phyloP scores from a whole-genome alignment of 2,329 filamentous ascomycete genomes.

The Sporothrix pseudoabietina region DNA sequence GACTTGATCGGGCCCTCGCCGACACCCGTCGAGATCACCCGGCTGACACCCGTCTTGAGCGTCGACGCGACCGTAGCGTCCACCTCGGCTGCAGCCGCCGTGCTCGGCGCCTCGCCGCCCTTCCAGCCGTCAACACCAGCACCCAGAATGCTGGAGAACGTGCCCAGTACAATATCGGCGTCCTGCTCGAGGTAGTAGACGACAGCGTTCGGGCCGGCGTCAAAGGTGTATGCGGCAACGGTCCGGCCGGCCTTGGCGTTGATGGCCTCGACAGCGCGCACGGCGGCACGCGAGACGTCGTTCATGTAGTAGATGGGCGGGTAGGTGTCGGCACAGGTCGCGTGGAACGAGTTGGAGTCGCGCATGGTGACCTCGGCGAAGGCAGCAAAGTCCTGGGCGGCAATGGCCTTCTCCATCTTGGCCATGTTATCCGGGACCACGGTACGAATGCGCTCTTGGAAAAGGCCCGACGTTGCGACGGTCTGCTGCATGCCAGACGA shows the following conservation, averaged over 20 bases:
- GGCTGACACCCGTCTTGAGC: conserved; percentile 77
- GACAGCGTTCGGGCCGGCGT: conserved; percentile 94
- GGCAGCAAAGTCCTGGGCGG: conserved; percentile 71
- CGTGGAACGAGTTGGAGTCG: conserved; percentile 96
- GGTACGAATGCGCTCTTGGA: conserved; percentile 70
- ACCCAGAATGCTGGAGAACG: conserved; percentile 69
- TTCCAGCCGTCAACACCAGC: conserved; percentile 72
- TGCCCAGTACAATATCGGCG: conserved; percentile 70
- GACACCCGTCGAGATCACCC: conserved; percentile 88
- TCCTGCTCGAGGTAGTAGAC: conserved; percentile 91
- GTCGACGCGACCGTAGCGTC: conserved; percentile 66
- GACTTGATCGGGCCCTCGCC: conserved; percentile 85
- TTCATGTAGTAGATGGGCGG: conserved; percentile 99
- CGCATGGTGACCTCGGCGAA: conserved; percentile 94
- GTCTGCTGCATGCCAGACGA: conserved; percentile 98
- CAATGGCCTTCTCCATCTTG: conserved; percentile 38
- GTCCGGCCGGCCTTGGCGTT: conserved; percentile 77
- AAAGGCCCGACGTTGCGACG: conserved; percentile 86
- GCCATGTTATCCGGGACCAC: conserved; percentile 59
- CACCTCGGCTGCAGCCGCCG: conserved; percentile 56
- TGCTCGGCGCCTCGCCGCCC: conserved; percentile 54
- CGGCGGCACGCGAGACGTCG: conserved; percentile 83
- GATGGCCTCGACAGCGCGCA: conserved; percentile 85
- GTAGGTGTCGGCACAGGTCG: conserved; percentile 89
- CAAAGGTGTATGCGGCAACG: conserved; percentile 93